Evolutionary conservation across 2,329 filamentous ascomycete genomes (phyloP).

Genomic region (Claviceps pusilla): DNA sequence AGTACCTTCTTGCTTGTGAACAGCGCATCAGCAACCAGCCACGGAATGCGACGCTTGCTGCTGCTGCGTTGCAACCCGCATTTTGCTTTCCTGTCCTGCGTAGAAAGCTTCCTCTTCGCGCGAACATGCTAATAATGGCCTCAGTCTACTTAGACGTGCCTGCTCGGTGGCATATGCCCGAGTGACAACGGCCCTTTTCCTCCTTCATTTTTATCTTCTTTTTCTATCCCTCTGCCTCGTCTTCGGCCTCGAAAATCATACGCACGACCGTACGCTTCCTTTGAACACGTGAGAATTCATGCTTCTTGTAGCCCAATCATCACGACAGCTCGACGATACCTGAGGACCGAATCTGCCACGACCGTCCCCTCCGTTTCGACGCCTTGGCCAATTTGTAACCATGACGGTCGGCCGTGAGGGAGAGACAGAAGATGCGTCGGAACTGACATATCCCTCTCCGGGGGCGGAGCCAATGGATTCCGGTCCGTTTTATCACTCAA

Average conservation of each 20-base stretch:
- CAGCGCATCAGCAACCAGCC: constrained; percentile 6
- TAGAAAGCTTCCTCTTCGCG: constrained; percentile 1
- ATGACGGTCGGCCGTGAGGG: constrained; percentile 23
- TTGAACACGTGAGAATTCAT: too few species aligned
- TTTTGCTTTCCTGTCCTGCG: constrained; percentile 2
- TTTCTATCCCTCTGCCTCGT: background rate
- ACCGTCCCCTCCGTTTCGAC: too few species aligned
- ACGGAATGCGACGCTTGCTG: constrained; percentile 1
- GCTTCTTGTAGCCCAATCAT: background rate
- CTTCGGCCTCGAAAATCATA: background rate
- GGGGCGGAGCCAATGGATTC: constrained; percentile 28
- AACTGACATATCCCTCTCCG: constrained; percentile 32
- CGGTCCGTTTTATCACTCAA: constrained; percentile 29
- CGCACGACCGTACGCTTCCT: too few species aligned
- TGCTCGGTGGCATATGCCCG: background rate
- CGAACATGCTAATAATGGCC: constrained; percentile 10
- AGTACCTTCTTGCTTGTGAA: background rate
- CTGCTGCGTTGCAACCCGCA: constrained; percentile 2
- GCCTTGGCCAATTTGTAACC: background rate
- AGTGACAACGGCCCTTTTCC: background rate
- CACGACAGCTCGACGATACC: background rate
- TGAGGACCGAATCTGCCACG: background rate
- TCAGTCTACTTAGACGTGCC: constrained; percentile 7
- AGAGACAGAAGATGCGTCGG: constrained; percentile 20
- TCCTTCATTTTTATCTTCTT: background rate